Percentiles rank a stretch among this genome's conserved stretches.
Conservation (phyloP, 1,139 yeast genomes). For the Suhomyces coccinellae region DNA sequence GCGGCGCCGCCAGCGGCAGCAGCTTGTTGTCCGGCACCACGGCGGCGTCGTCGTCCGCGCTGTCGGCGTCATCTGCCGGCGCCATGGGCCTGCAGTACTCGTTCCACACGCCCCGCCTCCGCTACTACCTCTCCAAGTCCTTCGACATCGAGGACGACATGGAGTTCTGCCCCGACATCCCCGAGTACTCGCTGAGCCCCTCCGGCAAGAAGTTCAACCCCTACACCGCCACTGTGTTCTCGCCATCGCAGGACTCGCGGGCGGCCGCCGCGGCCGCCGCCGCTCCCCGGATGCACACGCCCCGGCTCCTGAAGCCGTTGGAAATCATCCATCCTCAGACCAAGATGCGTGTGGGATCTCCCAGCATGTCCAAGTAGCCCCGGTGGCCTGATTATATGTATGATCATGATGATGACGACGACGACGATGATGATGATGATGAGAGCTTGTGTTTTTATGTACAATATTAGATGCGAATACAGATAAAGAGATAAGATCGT, state of each 20-base stretch:
- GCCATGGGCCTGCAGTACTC: conserved; percentile 22
- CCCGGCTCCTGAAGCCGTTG: conserved; percentile 60
- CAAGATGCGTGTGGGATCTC: conserved; percentile 64
- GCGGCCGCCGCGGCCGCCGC: conserved; percentile 15
- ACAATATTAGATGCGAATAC: conserved; percentile 4
- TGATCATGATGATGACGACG: conserved; percentile 1
- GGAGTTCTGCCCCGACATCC: conserved; percentile 66
- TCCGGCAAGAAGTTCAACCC: conserved; percentile 51
- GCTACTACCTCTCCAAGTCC: conserved; percentile 55
- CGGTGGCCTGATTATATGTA: not conserved
- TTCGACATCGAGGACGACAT: conserved; percentile 66
- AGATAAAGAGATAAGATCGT: not conserved
- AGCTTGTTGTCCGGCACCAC: conserved; percentile 3
- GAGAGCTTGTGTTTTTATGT: conserved; percentile 4
- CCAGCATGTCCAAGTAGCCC: conserved; percentile 28
- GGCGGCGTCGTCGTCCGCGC: not conserved
- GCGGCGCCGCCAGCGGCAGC: conserved; percentile 1
- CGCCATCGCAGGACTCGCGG: conserved; percentile 33
- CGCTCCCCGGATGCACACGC: conserved; percentile 43
- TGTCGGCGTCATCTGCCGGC: conserved; percentile 14
- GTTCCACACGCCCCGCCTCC: conserved; percentile 44
- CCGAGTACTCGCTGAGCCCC: conserved; percentile 20
- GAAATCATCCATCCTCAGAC: conserved; percentile 82
- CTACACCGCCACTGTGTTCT: conserved; percentile 56
- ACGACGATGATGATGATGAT: not conserved